A percentile compares a stretch with the other conserved stretches of the same genome.
phyloP scores from a whole-genome alignment of 805 yeast genomes.

The Kuraishia piskuri region DNA sequence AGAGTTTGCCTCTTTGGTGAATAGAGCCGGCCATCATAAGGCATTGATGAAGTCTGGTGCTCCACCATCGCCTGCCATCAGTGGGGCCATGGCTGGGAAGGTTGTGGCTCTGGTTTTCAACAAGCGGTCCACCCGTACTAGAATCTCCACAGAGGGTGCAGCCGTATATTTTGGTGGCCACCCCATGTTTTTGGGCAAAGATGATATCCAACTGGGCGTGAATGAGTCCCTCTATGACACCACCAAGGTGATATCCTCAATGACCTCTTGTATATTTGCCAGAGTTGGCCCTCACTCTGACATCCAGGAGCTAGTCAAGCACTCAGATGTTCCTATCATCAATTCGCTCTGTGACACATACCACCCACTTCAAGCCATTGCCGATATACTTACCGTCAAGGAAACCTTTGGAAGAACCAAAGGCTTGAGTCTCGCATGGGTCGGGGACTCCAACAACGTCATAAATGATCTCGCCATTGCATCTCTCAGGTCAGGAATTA shows the following conservation, averaged over 20 bases:
- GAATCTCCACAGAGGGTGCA: constrained; percentile 93
- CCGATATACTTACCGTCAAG: constrained; percentile 80
- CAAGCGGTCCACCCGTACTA: constrained; percentile 91
- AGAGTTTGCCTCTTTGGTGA: constrained; percentile 66
- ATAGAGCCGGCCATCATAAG: constrained; percentile 67
- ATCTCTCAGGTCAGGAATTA: constrained; percentile 73
- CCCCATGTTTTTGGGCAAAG: constrained; percentile 94
- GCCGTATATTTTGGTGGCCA: constrained; percentile 88
- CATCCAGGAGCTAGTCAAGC: constrained; percentile 65
- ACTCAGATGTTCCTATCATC: constrained; percentile 84
- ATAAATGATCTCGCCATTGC: constrained; percentile 91
- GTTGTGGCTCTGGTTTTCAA: constrained; percentile 78
- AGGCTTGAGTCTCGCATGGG: constrained; percentile 81
- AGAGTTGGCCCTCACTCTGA: constrained; percentile 84
- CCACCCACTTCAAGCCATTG: constrained; percentile 93
- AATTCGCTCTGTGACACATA: constrained; percentile 88
- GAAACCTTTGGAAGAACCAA: constrained; percentile 53
- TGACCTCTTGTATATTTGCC: constrained; percentile 97
- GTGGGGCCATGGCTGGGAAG: constrained; percentile 62
- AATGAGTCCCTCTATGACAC: constrained; percentile 90
- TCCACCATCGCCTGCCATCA: constrained; percentile 24
- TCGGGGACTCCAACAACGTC: constrained; percentile 95
- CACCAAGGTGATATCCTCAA: constrained; percentile 80
- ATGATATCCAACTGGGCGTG: constrained; percentile 93
- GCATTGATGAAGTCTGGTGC: constrained; percentile 48